A percentile compares a stretch with the other conserved stretches of the same genome.
Evolutionary conservation across 2,329 filamentous ascomycete species (phyloP).

Genomic region (Microcyclospora pomicola): DNA sequence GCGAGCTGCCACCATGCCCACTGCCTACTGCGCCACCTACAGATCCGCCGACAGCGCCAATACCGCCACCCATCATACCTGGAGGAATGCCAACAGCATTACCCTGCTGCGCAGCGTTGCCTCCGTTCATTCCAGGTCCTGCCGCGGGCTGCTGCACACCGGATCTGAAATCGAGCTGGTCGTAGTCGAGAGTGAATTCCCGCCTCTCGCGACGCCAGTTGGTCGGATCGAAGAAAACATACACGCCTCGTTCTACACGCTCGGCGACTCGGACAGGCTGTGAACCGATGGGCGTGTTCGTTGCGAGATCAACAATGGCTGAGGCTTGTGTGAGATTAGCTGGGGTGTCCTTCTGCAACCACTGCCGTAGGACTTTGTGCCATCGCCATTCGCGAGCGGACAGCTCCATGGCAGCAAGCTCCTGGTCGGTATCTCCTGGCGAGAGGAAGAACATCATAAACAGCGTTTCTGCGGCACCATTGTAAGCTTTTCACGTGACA

Average conservation of each 20-base stretch:
- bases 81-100: no score
- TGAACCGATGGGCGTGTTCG: constrained; percentile 12
- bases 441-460: constrained; percentile 59
- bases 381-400: constrained; percentile 39
- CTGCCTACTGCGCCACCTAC: no score
- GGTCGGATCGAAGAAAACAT: constrained; percentile 41
- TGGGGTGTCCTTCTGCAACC: constrained; percentile 40
- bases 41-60: no score
- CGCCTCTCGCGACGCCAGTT: constrained; percentile 40
- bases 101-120: no score
- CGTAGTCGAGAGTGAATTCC: constrained; percentile 40
- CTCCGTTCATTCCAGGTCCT: no score
- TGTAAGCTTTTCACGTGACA: background rate
- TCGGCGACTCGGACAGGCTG: constrained; percentile 32
- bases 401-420: constrained; percentile 50
- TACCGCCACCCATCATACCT: no score
- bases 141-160: no score
- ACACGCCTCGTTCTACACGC: constrained; percentile 37
- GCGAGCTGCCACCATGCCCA: no score
- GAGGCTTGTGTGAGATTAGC: constrained; percentile 13
- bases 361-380: constrained; percentile 40
- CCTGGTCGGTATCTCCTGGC: constrained; percentile 51
- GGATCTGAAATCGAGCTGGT: constrained; percentile 32
- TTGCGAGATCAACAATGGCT: constrained; percentile 16
- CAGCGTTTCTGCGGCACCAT: constrained; percentile 42